Evolutionary conservation across 768 basidiomycete genomes (phyloP), one percentile per base, ranked within the genome.

Genomic region (Pulveroboletus sp.): DNA sequence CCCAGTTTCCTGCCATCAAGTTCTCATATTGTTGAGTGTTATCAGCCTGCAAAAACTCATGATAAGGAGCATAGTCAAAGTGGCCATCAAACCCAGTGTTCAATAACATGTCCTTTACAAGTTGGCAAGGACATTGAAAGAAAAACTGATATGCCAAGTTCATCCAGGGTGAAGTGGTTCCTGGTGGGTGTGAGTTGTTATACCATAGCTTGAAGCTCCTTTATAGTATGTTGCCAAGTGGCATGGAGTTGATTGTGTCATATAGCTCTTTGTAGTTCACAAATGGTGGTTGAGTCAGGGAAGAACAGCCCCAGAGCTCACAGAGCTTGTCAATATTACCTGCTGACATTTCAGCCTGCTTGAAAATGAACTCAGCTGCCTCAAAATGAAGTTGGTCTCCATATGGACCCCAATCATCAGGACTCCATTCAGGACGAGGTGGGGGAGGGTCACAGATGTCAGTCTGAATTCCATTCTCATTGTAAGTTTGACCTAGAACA

Each of bases 211-310:
- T 48, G 12, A 76, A 70, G 2, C 55, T 60, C 4, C 64, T 19
- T 73, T 74, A 78, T 0, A 67, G 64, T n/a, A 65, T 60, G 35
- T 70, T 68, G 2, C 73, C 72, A 29, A 64, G 42, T 9, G 35
- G 45, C 8, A 67, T 74, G 0, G 53, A 46, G 47, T 77, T 70
- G 23, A 78, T 74, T 2, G 47, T 49, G 1, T 12, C 4, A 10
- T 54, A 48, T 4, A 54, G 14, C 0, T 54, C 40, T 16, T 46
- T 54, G 19, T 54, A 44, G 19, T 53, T 12, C 6, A 29, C 12
- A 12, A 29, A 29, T 29, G 27, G 27, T 29, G 27, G 27, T n/a
- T n/a, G n/a, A 29, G 27, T 29, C 6, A 6, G 6, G 12, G 12
- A 6, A 6, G 47, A 49, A 12, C 9, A n/a, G 4, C 11, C 30